phyloP scores from a whole-genome alignment of 2,329 filamentous ascomycete species.

The Fonsecaea pedrosoi region DNA sequence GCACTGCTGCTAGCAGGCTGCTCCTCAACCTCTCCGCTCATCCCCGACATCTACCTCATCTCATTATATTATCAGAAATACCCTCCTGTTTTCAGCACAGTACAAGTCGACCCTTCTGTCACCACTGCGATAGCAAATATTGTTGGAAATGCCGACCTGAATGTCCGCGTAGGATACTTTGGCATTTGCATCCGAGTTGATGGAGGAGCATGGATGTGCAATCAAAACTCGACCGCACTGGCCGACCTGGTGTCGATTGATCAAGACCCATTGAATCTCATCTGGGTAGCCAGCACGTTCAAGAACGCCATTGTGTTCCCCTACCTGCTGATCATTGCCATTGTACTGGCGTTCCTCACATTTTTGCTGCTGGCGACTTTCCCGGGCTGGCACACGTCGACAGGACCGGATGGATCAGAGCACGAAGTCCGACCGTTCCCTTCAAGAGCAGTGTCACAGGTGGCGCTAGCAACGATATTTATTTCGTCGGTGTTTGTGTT shows the following conservation, averaged over 20 bases:
- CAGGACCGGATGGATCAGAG: conserved; percentile 79
- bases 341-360: conserved; percentile 95
- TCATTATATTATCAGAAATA: conserved; percentile 96
- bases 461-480: conserved; percentile 91
- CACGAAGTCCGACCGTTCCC: conserved; percentile 94
- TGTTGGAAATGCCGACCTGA: conserved; percentile 79
- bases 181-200: conserved; percentile 95
- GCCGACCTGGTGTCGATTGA: conserved; percentile 88
- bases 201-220: conserved; percentile 90
- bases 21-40: conserved; percentile 92
- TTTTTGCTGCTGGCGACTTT: conserved; percentile 95
- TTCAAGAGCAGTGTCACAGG: conserved; percentile 87
- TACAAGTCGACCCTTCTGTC: conserved; percentile 89
- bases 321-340: conserved; percentile 95
- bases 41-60: conserved; percentile 95
- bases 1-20: conserved; percentile 92
- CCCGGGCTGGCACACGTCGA: conserved; percentile 95
- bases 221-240: conserved; percentile 92
- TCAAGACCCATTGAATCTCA: conserved; percentile 93
- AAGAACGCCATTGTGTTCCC: conserved; percentile 99
- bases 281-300: conserved; percentile 96
- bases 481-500: conserved; percentile 70
- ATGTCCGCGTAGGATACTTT: conserved; percentile 95
- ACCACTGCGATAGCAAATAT: conserved; percentile 87
- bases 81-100: conserved; percentile 77